These are phyloP conservation scores for Gamarada debralockiae DNA, from an alignment of 495 filamentous ascomycete genomes.

Conservation along the genomic window DNA sequence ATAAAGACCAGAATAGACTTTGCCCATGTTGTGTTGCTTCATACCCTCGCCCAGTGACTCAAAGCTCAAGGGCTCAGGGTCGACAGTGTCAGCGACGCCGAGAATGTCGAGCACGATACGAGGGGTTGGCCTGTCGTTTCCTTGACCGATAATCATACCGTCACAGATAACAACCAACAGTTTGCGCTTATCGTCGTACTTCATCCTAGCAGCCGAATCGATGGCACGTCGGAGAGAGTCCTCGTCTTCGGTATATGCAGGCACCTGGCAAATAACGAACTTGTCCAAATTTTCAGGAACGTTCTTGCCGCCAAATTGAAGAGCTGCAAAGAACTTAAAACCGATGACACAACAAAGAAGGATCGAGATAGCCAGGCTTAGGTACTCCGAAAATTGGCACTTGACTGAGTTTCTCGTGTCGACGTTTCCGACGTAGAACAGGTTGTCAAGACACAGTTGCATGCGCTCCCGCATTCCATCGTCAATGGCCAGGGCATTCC, in stretches of 20 bases:
- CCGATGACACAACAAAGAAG: conserved; percentile 75
- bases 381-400: conserved; percentile 87
- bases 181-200: conserved; percentile 98
- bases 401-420: conserved; percentile 86
- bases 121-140: conserved; percentile 93
- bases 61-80: conserved; percentile 97
- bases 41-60: conserved; percentile 93
- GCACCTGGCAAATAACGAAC: conserved; percentile 97
- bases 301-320: conserved; percentile 90
- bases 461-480: conserved; percentile 54
- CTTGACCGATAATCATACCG: conserved; percentile 99
- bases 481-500: conserved; percentile 62
- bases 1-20: conserved; percentile 96
- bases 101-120: conserved; percentile 96
- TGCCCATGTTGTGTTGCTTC: conserved; percentile 99
- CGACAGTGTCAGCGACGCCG: conserved; percentile 86
- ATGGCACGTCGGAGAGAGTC: conserved; percentile 95
- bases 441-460: conserved; percentile 85
- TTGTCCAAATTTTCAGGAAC: conserved; percentile 95
- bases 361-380: conserved; percentile 86
- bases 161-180: conserved; percentile 91
- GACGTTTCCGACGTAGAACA: conserved; percentile 91
- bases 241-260: conserved; percentile 97
- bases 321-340: conserved; percentile 95
- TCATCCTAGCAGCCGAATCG: conserved; percentile 93